Percentiles rank a stretch among this genome's conserved stretches.
phyloP scores from a whole-genome alignment of 768 basidiomycete genomes.

The Suillus placidus region DNA sequence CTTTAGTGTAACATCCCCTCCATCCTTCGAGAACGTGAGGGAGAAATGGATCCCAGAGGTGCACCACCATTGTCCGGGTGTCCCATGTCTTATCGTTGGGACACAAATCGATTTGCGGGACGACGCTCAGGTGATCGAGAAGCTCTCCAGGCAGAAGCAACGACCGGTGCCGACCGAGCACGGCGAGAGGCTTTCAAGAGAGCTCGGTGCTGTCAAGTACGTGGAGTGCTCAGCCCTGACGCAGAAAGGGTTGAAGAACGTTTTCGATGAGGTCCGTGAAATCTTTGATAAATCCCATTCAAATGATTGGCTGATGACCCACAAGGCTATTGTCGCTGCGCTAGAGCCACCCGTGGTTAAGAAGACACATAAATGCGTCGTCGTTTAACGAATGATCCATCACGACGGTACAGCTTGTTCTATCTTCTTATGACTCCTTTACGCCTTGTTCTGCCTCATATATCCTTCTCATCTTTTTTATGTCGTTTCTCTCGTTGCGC shows the following conservation, averaged over 20 bases:
- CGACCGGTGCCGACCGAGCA: conserved; percentile 84
- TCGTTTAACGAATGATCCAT: conserved; percentile 61
- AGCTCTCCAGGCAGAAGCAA: conserved; percentile 96
- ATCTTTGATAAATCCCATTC: conserved; percentile 2
- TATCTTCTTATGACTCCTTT: conserved; percentile 39
- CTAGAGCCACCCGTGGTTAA: conserved; percentile 95
- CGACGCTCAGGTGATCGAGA: conserved; percentile 91
- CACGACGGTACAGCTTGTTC: conserved; percentile 30
- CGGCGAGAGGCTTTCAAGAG: conserved; percentile 94
- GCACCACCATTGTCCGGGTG: conserved; percentile 98
- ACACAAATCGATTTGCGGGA: conserved; percentile 98
- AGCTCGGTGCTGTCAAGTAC: conserved; percentile 98
- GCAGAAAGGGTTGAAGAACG: conserved; percentile 99
- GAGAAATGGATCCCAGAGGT: conserved; percentile 99
- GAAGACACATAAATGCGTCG: conserved; percentile 77
- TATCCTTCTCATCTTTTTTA: conserved; percentile 36
- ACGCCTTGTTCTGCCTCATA: conserved; percentile 37
- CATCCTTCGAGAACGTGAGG: conserved; percentile 99
- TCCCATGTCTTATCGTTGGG: conserved; percentile 98
- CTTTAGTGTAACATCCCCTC: conserved; percentile 98
- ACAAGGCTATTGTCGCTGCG: conserved; percentile 95
- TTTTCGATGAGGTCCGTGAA: conserved; percentile 93
- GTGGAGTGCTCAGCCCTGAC: conserved; percentile 99
- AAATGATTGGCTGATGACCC: conserved; percentile 13
- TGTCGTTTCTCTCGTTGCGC: conserved; percentile 21